Percentiles rank a stretch among this genome's conserved stretches.
Conservation (phyloP, 2,329 filamentous ascomycete genomes). For the Alternaria rosae region DNA sequence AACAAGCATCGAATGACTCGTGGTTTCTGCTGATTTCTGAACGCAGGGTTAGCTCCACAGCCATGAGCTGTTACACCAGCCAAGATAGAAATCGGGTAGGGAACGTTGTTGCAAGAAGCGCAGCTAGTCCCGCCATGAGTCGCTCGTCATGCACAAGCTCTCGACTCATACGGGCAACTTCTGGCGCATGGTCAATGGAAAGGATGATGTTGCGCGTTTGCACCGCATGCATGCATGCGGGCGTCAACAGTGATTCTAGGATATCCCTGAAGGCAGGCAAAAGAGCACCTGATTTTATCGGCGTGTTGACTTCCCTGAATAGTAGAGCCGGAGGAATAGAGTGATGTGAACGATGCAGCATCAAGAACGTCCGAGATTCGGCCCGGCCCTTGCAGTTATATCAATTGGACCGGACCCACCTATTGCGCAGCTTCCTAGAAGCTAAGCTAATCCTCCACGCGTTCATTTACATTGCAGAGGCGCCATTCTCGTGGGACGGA, state of each 20-base stretch:
- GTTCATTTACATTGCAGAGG: neutral
- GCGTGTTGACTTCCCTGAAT: neutral
- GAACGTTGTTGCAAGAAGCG: neutral
- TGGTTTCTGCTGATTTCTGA: neutral
- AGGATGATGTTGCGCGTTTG: neutral
- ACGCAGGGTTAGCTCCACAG: neutral
- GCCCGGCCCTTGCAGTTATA: neutral
- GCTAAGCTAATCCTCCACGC: neutral
- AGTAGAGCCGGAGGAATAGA: neutral
- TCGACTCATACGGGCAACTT: neutral
- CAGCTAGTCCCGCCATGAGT: neutral
- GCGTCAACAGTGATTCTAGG: neutral
- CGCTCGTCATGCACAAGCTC: neutral
- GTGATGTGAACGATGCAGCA: neutral
- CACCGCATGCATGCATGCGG: neutral
- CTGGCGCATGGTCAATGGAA: neutral
- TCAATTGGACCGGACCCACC: neutral
- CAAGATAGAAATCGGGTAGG: neutral
- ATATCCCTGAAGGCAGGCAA: neutral
- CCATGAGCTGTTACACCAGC: neutral
- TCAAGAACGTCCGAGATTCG: neutral
- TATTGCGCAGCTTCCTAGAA: neutral
- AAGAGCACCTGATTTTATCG: neutral
- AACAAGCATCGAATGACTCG: neutral
- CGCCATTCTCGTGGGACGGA: neutral